These are phyloP conservation scores for Fusarium redolens DNA, from an alignment of 2,329 filamentous ascomycete genomes.

Conservation along the genomic window DNA sequence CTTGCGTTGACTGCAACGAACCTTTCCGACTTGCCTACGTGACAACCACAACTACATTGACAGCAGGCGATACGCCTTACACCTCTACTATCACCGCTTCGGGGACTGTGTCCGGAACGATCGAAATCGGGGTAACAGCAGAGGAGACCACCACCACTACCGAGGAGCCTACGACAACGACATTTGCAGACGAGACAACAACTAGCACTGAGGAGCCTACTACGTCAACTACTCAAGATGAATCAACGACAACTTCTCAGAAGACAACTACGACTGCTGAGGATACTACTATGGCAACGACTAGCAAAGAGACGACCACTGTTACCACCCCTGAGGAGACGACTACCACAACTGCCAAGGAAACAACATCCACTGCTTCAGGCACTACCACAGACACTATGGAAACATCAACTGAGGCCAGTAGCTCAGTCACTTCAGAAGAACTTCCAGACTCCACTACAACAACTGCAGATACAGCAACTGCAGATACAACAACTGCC, in stretches of 20 bases:
- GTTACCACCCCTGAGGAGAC: neutral
- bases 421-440: neutral
- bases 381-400: neutral
- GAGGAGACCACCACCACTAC: neutral
- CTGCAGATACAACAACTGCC: neutral
- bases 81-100: neutral
- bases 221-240: neutral
- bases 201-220: neutral
- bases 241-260: neutral
- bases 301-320: neutral
- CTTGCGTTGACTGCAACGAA: neutral
- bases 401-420: neutral
- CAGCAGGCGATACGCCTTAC: neutral
- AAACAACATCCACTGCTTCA: neutral
- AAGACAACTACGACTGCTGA: neutral
- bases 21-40: neutral
- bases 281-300: neutral
- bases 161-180: neutral
- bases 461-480: neutral
- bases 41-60: neutral
- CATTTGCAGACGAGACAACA: neutral
- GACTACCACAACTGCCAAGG: neutral
- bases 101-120: neutral
- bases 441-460: neutral
- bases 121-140: neutral